Evolutionary conservation across 257 asterid species (phyloP).

Genomic region (Solanum sejunctum): DNA sequence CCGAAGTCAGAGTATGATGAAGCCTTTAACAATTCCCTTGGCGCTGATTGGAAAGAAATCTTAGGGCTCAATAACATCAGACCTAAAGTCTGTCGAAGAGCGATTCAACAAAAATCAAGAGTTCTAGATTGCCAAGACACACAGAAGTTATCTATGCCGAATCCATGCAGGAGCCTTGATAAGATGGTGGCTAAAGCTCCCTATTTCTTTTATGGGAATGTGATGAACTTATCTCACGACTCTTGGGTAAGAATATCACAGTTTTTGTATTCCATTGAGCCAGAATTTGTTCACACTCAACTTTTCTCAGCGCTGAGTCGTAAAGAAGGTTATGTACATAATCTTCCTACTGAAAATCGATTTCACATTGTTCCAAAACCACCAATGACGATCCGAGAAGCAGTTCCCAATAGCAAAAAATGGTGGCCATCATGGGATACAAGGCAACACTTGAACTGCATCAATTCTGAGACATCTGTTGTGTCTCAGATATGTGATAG

Average conservation of each 20-base stretch:
- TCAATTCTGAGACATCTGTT: conserved; percentile 30
- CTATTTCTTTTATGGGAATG: conserved; percentile 64
- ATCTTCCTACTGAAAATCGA: conserved; percentile 61
- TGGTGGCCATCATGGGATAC: conserved; percentile 96
- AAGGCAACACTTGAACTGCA: conserved; percentile 43
- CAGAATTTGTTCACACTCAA: conserved; percentile 50
- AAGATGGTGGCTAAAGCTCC: conserved; percentile 54
- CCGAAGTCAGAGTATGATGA: conserved; percentile 47
- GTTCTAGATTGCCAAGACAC: conserved; percentile 23
- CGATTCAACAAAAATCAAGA: conserved; percentile 7
- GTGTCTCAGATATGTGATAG: conserved; percentile 41
- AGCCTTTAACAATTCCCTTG: conserved; percentile 17
- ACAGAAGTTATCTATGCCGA: conserved; percentile 25
- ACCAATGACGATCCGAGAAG: conserved; percentile 62
- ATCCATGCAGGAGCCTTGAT: conserved; percentile 31
- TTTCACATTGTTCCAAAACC: conserved; percentile 50
- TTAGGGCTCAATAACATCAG: conserved; percentile 11
- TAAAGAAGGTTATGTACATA: conserved; percentile 77
- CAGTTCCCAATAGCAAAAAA: conserved; percentile 35
- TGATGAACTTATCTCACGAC: conserved; percentile 27
- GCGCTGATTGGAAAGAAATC: conserved; percentile 25
- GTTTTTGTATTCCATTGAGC: conserved; percentile 53
- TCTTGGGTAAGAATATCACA: conserved; percentile 78
- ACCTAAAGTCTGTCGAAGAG: conserved; percentile 13
- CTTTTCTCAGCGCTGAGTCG: conserved; percentile 57